Percentiles rank a stretch among this genome's conserved stretches.
These are phyloP conservation scores for Eucalyptus marginata DNA, from an alignment of 345 rosid species.

Conservation along the genomic window DNA sequence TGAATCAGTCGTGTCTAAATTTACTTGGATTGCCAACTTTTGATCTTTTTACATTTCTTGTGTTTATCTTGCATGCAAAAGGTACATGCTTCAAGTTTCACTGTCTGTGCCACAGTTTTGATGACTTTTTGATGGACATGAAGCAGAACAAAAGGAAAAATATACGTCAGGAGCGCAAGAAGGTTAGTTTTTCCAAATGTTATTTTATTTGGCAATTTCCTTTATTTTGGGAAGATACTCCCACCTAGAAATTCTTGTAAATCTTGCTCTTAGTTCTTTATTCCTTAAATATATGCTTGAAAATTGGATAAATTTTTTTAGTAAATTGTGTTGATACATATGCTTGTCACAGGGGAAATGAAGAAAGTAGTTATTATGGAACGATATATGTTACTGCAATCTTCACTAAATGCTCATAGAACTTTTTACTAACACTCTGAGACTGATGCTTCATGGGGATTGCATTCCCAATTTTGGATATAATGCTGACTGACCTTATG, in stretches of 20 bases:
- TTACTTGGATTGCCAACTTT: background rate
- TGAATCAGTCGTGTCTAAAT: background rate
- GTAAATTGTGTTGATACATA: background rate
- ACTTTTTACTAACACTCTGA: background rate
- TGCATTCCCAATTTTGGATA: background rate
- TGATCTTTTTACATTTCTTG: background rate
- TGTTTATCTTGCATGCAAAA: background rate
- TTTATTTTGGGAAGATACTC: background rate
- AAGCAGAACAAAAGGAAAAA: slow-evolving; percentile 87
- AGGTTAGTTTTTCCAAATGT: slow-evolving; percentile 27
- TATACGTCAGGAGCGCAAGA: slow-evolving; percentile 88
- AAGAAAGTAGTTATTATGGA: background rate
- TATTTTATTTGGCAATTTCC: background rate
- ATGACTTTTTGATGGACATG: slow-evolving; percentile 95
- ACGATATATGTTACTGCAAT: background rate
- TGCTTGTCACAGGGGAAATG: background rate
- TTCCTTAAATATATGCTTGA: background rate
- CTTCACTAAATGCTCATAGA: background rate
- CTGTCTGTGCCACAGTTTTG: slow-evolving; percentile 47
- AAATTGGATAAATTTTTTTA: background rate
- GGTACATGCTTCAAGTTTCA: background rate
- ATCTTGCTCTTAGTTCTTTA: background rate
- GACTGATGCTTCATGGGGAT: background rate
- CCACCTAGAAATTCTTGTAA: background rate
- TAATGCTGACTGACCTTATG: background rate